Evolutionary conservation across 2,329 filamentous ascomycete species (phyloP).

Genomic region (Venturia carpophila): DNA sequence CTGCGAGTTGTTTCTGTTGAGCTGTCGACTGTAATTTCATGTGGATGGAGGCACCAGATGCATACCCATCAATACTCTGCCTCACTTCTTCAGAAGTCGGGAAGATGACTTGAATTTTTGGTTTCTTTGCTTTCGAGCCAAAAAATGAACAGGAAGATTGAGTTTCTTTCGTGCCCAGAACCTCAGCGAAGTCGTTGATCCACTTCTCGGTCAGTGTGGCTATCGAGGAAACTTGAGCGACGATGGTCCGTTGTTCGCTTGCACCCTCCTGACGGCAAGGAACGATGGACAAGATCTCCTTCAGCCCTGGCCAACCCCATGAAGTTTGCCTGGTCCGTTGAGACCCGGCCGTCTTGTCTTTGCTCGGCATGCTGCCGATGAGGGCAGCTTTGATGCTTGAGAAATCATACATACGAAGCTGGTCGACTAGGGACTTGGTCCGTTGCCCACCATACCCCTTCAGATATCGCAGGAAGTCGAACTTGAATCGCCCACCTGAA

Average conservation of each 20-base stretch:
- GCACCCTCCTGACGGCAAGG: constrained; percentile 32
- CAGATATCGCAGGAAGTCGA: constrained; percentile 66
- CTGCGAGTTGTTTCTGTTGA: constrained; percentile 66
- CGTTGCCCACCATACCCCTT: constrained; percentile 54
- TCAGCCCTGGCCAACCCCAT: constrained; percentile 72
- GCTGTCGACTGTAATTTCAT: constrained; percentile 63
- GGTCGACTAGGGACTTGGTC: constrained; percentile 47
- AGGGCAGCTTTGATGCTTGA: constrained; percentile 59
- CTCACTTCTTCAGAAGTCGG: constrained; percentile 74
- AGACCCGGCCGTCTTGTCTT: constrained; percentile 43
- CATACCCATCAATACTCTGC: constrained; percentile 67
- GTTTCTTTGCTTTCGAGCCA: constrained; percentile 24
- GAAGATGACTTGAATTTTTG: constrained; percentile 65
- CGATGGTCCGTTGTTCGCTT: constrained; percentile 37
- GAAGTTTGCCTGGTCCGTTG: constrained; percentile 42
- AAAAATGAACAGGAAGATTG: constrained; percentile 18
- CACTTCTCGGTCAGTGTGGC: constrained; percentile 69
- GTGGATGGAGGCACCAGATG: constrained; percentile 71
- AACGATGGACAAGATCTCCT: constrained; percentile 50
- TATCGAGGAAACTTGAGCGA: constrained; percentile 69
- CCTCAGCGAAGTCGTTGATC: constrained; percentile 54
- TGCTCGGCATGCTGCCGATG: constrained; percentile 70
- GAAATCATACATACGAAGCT: constrained; percentile 62
- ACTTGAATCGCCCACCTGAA: constrained; percentile 64
- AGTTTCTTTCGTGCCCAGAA: constrained; percentile 23